Evolutionary conservation across 331 rosid genomes (phyloP).

Genomic region (Pyrus hybrid): DNA sequence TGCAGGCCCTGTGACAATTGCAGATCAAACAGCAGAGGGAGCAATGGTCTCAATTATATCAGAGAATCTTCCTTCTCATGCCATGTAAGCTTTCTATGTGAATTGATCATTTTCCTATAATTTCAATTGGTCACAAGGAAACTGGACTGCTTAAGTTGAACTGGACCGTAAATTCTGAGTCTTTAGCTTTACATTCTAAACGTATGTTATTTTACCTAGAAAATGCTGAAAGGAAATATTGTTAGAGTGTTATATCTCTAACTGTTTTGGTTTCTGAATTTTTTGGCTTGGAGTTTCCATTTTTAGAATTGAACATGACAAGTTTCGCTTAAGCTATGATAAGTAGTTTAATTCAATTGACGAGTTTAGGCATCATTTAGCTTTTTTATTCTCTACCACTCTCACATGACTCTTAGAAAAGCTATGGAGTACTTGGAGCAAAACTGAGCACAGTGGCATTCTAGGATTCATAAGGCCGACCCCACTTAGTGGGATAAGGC

Average conservation of each 20-base stretch:
- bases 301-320: neutral
- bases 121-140: neutral
- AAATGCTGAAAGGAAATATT: neutral
- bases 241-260: no score
- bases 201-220: neutral
- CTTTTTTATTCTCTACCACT: neutral
- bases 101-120: neutral
- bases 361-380: neutral
- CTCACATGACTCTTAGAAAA: neutral
- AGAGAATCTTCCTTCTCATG: conserved; percentile 75
- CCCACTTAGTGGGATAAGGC: no score
- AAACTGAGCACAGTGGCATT: no score
- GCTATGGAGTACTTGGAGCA: no score
- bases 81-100: conserved; percentile 34
- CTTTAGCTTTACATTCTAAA: neutral
- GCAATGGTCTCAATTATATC: conserved; percentile 60
- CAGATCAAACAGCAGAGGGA: conserved; percentile 87
- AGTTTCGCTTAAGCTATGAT: neutral
- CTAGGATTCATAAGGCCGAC: no score
- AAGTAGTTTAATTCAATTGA: neutral
- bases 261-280: neutral
- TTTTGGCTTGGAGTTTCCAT: neutral
- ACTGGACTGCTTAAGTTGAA: neutral
- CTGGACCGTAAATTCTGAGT: neutral
- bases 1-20: conserved; percentile 89